Base-by-base conservation (phyloP, 2,329 filamentous ascomycete genomes). In the Chaetomium olivaceum region DNA sequence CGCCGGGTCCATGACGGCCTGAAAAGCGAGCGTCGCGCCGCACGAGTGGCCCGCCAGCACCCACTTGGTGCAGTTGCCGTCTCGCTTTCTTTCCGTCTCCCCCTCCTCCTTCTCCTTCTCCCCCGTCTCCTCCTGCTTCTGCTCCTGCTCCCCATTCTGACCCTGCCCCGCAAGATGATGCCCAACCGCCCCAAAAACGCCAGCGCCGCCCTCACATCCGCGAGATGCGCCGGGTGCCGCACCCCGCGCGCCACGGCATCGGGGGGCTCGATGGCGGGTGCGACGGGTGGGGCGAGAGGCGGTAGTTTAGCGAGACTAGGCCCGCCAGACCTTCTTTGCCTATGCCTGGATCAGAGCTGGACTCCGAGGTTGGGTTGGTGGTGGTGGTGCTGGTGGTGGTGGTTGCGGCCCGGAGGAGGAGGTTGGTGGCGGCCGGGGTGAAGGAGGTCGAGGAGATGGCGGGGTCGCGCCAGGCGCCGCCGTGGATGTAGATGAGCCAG, bases 241-340 rank as follows among this genome's bases (percentile, higher is more conserved):
- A 83, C 87, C 46, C 36, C 16, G 9, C 36, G 12, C 12, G 36
- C 12, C 36, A 39, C 14, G 2, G 16, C 16, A 19, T 43, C 76
- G 78, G 57, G 80, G 4, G 73, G 43, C 7, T 78, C 76, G 54
- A 76, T 74, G 3, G 74, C 1, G 83, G 80, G 63, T 78, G 77
- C 43, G 76, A 75, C 0, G 85, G 83, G 66, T 83, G 75, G 2
- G 85, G 80, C 7, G 85, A 87, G 58, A 90, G 84, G 46, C 87
- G 83, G 80, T 90, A 90, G 76, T 87, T 85, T 65, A 90, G 74
- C 54, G 87, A 88, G 31, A 87, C 85, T 72, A 91, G 85, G 66
- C 84, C 89, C 25, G 84, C n/a, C n/a, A n/a, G n/a, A n/a, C n/a
- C n/a, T n/a, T n/a, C n/a, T n/a, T n/a, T n/a, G n/a, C n/a, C n/a